Evolutionary conservation across 2,329 filamentous ascomycete species (phyloP).

Genomic region (Beauveria sp.): DNA sequence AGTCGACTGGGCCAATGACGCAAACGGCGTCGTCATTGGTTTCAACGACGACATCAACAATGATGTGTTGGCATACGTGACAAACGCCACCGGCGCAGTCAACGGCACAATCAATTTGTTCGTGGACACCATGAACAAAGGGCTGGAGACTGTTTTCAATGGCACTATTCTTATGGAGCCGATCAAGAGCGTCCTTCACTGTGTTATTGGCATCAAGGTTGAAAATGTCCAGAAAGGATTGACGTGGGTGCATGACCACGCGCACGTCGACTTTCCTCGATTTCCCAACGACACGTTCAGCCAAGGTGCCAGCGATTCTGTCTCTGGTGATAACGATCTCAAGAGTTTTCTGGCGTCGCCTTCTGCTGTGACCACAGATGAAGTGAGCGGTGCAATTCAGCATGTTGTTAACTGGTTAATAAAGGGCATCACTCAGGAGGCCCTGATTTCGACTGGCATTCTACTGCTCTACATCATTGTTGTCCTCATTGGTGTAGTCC

Average conservation of each 20-base stretch:
- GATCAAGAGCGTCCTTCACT: slow-evolving; percentile 72
- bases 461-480: slow-evolving; percentile 72
- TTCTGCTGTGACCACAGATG: slow-evolving; percentile 65
- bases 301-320: slow-evolving; percentile 58
- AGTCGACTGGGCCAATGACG: slow-evolving; percentile 64
- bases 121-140: slow-evolving; percentile 65
- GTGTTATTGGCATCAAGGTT: slow-evolving; percentile 82
- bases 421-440: slow-evolving; percentile 64
- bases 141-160: slow-evolving; percentile 71
- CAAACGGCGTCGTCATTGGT: slow-evolving; percentile 63
- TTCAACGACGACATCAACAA: slow-evolving; percentile 74
- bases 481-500: slow-evolving; percentile 63
- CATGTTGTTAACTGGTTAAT: slow-evolving; percentile 62
- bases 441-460: slow-evolving; percentile 68
- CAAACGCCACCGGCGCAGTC: slow-evolving; percentile 71
- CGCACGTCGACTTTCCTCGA: slow-evolving; percentile 71
- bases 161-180: slow-evolving; percentile 73
- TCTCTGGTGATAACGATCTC: slow-evolving; percentile 50
- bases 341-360: slow-evolving; percentile 72
- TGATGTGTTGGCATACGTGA: slow-evolving; percentile 81
- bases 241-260: slow-evolving; percentile 89
- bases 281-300: slow-evolving; percentile 79
- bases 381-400: slow-evolving; percentile 68
- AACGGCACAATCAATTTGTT: slow-evolving; percentile 82
- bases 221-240: slow-evolving; percentile 76